Evolutionary conservation across 176 grass and related monocot species (phyloP).

Genomic region (Saccharum spontaneum): DNA sequence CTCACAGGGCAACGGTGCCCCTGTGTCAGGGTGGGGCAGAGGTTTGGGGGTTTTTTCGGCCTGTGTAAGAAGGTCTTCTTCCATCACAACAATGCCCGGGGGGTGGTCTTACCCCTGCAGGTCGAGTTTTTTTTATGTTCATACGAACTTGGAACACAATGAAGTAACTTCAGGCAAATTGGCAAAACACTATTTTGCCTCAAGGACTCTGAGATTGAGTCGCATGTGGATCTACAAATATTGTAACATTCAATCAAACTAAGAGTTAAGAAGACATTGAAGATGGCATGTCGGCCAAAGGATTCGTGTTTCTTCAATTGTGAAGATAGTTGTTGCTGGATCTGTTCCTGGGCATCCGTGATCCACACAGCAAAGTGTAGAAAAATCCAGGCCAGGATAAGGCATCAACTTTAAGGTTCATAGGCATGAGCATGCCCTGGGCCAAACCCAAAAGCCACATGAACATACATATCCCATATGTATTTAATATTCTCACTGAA

Average conservation of each 20-base stretch:
- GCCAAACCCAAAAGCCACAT: slow-evolving; percentile 1
- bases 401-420: neutral
- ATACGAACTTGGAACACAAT: slow-evolving; percentile 7
- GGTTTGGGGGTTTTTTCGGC: too few species aligned
- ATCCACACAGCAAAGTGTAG: neutral
- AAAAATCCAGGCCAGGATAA: neutral
- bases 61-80: too few species aligned
- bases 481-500: neutral
- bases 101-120: too few species aligned
- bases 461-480: neutral
- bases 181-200: neutral
- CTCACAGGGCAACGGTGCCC: too few species aligned
- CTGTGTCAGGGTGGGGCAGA: too few species aligned
- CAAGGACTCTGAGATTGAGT: neutral
- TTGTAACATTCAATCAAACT: neutral
- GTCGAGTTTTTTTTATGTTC: neutral
- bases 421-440: neutral
- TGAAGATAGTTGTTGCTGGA: neutral
- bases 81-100: too few species aligned
- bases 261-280: neutral
- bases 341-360: neutral
- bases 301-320: neutral
- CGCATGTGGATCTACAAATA: neutral
- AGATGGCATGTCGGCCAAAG: neutral
- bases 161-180: slow-evolving; percentile 9